Evolutionary conservation across 352 stramenopile species (phyloP).

Genomic region (Pythium phragmitis): DNA sequence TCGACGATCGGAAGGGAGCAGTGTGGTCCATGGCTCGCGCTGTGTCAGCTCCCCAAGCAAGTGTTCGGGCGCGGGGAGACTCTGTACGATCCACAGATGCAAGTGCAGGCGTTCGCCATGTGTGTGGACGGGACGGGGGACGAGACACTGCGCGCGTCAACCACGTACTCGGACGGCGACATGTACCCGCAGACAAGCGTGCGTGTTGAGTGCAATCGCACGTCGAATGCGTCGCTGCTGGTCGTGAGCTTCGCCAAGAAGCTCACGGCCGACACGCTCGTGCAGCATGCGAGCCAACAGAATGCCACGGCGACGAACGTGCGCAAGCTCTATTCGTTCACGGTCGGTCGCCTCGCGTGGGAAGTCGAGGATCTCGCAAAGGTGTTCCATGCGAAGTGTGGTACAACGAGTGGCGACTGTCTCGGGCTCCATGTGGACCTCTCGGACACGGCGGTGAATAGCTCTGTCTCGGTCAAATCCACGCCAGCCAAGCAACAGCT

Average conservation of each 20-base stretch:
- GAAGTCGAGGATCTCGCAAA: conserved; percentile 11
- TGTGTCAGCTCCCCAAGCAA: conserved; percentile 1
- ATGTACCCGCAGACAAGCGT: neutral
- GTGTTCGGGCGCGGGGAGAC: neutral
- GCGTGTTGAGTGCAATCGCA: neutral
- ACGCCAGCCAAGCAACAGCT: neutral
- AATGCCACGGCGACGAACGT: conserved; percentile 12
- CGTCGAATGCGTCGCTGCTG: conserved; percentile 4
- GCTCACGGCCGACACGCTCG: conserved; percentile 11
- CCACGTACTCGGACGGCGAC: neutral
- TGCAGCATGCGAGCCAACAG: conserved; percentile 4
- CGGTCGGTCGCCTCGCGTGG: conserved; percentile 25
- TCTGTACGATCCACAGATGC: neutral
- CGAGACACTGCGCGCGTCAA: neutral
- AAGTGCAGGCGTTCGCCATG: neutral
- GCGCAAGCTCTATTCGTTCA: conserved; percentile 30
- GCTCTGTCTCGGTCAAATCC: too few relatives aligned
- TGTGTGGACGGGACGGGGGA: conserved; percentile 5
- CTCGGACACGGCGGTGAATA: too few relatives aligned
- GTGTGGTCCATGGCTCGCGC: conserved; percentile 15
- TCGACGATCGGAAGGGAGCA: too few relatives aligned
- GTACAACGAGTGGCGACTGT: too few relatives aligned
- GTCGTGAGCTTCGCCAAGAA: conserved; percentile 19
- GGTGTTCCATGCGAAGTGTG: too few relatives aligned
- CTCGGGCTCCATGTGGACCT: neutral